Conservation (phyloP, 1,284 basidiomycete species). For the Tremellales sp. region DNA sequence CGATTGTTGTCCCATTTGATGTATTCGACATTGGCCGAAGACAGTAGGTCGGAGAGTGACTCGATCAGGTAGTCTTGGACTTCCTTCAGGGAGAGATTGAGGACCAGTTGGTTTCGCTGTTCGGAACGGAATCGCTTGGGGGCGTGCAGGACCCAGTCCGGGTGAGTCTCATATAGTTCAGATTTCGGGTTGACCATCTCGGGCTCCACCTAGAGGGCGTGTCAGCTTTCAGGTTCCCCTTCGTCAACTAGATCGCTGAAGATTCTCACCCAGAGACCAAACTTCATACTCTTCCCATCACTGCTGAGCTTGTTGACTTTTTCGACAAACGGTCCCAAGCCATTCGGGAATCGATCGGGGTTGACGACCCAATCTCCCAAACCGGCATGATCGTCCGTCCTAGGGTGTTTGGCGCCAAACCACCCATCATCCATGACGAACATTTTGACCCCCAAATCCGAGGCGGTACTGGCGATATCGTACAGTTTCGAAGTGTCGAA, state of each 20-base stretch:
- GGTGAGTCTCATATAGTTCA: slow-evolving; percentile 30
- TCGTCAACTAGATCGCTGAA: too few relatives aligned
- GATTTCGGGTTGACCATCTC: slow-evolving; percentile 38
- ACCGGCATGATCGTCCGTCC: slow-evolving; percentile 20
- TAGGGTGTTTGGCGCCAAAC: slow-evolving; percentile 34
- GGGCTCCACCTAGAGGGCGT: slow-evolving; percentile 26
- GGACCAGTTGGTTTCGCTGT: slow-evolving; percentile 32
- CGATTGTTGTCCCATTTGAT: slow-evolving; percentile 42
- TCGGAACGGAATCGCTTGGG: slow-evolving; percentile 17
- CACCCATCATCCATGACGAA: slow-evolving; percentile 43
- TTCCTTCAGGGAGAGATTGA: slow-evolving; percentile 20
- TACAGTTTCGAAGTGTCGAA: slow-evolving; percentile 21
- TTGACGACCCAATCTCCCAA: slow-evolving; percentile 37
- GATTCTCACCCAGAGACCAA: slow-evolving; percentile 33
- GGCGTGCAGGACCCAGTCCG: slow-evolving; percentile 33
- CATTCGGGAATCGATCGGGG: slow-evolving; percentile 24
- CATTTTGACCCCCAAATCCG: slow-evolving; percentile 25
- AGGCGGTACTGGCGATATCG: slow-evolving; percentile 20
- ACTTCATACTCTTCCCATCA: slow-evolving; percentile 14
- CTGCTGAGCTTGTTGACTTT: slow-evolving; percentile 4
- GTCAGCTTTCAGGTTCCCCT: too few relatives aligned
- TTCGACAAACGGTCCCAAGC: slow-evolving; percentile 20
- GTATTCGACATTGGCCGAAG: slow-evolving; percentile 23
- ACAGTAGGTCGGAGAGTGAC: slow-evolving; percentile 16
- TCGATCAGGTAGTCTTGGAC: slow-evolving; percentile 36